A percentile compares a stretch with the other conserved stretches of the same genome.
Evolutionary conservation across 768 basidiomycete species (phyloP).

Genomic region (Artomyces pyxidatus): DNA sequence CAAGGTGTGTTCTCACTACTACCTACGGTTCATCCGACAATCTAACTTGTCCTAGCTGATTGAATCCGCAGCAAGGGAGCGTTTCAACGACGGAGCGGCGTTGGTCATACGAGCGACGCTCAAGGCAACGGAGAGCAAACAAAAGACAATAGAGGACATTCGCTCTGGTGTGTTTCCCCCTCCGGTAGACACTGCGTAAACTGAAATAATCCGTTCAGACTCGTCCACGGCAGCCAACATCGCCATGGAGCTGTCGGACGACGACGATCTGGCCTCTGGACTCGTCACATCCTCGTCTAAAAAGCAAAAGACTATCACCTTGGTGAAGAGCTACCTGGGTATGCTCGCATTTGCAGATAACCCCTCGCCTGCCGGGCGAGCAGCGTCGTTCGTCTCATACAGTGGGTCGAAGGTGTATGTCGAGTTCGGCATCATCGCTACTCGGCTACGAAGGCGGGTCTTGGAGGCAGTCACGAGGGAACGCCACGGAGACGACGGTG

Average conservation of each 20-base stretch:
- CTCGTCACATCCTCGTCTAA: slow-evolving; percentile 49
- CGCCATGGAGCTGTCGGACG: slow-evolving; percentile 53
- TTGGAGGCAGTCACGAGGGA: slow-evolving; percentile 77
- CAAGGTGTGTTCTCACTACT: slow-evolving; percentile 38
- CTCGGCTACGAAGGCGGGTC: slow-evolving; percentile 58
- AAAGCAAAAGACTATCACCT: slow-evolving; percentile 39
- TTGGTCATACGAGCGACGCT: slow-evolving; percentile 64
- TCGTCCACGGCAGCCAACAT: slow-evolving; percentile 61
- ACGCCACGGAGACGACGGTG: slow-evolving; percentile 74
- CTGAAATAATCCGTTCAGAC: no score
- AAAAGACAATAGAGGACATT: slow-evolving; percentile 50
- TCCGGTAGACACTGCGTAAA: no score
- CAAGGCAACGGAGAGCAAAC: slow-evolving; percentile 58
- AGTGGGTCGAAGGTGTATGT: slow-evolving; percentile 64
- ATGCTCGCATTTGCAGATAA: slow-evolving; percentile 79
- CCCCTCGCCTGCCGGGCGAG: slow-evolving; percentile 62
- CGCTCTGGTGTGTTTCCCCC: slow-evolving; percentile 45
- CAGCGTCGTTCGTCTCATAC: slow-evolving; percentile 59
- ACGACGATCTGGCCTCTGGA: slow-evolving; percentile 52
- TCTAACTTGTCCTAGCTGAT: slow-evolving; percentile 50
- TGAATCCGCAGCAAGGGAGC: slow-evolving; percentile 63
- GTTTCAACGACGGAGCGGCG: slow-evolving; percentile 72
- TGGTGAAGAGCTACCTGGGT: slow-evolving; percentile 75
- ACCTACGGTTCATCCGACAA: background rate
- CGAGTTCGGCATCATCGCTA: slow-evolving; percentile 67